phyloP scores from a whole-genome alignment of 495 filamentous ascomycete genomes.

The Penicillium maclennaniae region DNA sequence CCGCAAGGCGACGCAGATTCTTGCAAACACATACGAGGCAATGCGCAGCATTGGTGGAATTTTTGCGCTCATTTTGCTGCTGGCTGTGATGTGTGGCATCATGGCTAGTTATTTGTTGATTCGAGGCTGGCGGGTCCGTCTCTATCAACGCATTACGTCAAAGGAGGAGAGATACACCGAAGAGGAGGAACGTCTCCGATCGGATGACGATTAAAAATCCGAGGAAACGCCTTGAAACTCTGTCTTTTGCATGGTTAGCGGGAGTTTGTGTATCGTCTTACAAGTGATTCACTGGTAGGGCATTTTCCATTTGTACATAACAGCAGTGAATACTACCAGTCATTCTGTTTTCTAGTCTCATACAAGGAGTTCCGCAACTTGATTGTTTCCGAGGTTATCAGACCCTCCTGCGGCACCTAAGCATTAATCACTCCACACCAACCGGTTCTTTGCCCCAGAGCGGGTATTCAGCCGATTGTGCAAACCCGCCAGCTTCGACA shows the following conservation, averaged over 20 bases:
- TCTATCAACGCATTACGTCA: constrained; percentile 19
- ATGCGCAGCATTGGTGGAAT: constrained; percentile 22
- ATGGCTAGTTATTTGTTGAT: constrained; percentile 21
- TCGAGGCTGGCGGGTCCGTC: constrained; percentile 27
- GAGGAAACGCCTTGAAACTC: background rate
- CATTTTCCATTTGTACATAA: constrained; percentile 11
- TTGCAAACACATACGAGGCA: constrained; percentile 15
- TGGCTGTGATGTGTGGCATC: constrained; percentile 18
- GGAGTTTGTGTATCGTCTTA: constrained; percentile 12
- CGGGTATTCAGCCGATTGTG: background rate
- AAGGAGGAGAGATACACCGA: constrained; percentile 12
- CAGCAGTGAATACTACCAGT: background rate
- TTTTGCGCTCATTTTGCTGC: constrained; percentile 22
- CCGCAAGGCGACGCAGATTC: constrained; percentile 17
- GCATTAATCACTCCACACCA: background rate
- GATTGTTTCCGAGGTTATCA: background rate
- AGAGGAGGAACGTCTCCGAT: constrained; percentile 13
- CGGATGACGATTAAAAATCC: constrained; percentile 10
- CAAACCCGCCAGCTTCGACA: background rate
- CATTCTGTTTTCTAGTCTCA: background rate
- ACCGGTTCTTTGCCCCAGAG: background rate
- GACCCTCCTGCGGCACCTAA: background rate
- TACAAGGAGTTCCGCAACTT: background rate
- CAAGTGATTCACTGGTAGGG: constrained; percentile 1
- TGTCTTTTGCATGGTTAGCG: constrained; percentile 11